Base-by-base conservation (phyloP, 2,329 filamentous ascomycete genomes). In the Phialophora tarda region DNA sequence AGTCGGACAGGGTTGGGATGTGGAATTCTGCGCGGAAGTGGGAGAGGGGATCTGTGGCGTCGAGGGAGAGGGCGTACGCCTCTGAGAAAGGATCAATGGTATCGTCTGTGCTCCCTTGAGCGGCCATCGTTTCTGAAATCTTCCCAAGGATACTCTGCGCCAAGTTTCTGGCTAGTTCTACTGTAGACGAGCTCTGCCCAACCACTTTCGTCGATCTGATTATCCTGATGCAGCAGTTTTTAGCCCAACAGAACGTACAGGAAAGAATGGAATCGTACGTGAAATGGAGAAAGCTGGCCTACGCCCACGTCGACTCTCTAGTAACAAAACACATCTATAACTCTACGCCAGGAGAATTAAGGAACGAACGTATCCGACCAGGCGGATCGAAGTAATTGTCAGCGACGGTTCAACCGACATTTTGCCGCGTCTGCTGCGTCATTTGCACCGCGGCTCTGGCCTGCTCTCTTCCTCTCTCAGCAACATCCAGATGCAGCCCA, bases 1-100 rank as follows among this genome's bases (percentile, higher is more conserved):
- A 78, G 48, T 93, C 91, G 10, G 81, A 82, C 76, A 88, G 91
- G 2, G 89, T 90, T 0, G 93, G 93, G 54, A 96, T 88, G 56
- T 90, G 84, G 76, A 94, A 97, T 71, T 94, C 85, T 26, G 87
- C 79, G 34, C 91, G 85, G 62, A 91, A 83, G 64, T 82, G 79
- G 17, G 79, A 78, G 47, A 92, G 77, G n/a, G 82, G 78, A 74
- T 92, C 89, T 71, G 86, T 80, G 0, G 79, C 77, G 76, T 92
- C 89, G 5, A 91, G 81, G 28, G 78, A 77, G 62, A 77, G 71
- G 30, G 82, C 81, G 69, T 82, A 80, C 66, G 76, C 75, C 47
- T 71, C 74, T 14, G 70, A 75, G 51, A 62, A 68, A 10, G 44
- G 59, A 44, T 62, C 44, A n/a, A 54, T 21, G 41, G 44, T 14